Evolutionary conservation across 768 basidiomycete genomes (phyloP), one percentile per base, ranked within the genome.

Genomic region (Pleurotus sapidus): DNA sequence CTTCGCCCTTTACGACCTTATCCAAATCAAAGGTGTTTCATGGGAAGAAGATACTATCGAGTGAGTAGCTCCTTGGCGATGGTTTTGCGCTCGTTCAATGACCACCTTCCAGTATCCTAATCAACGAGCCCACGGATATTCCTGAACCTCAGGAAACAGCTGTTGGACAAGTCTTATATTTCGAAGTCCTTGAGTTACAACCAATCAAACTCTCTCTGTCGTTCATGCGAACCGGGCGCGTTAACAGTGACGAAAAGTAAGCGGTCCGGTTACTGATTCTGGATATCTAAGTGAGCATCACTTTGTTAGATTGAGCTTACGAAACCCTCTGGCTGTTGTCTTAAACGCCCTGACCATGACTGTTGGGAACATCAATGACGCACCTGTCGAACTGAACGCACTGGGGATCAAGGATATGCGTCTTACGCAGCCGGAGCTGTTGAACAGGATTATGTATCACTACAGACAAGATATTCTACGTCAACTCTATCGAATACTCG

Each of bases 301-400:
- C 50, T 5, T 30, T 53, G 20, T 25, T 34, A 91, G 89, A 70
- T 72, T 90, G 59, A 87, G 84, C 69, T 81, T 89, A 48, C 86
- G 89, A 47, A 98, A 98, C 66, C 97, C 97, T 2, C 72, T 98
- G 58, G 93, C 95, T 49, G 91, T 97, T 46, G 86, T 95, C 30
- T 76, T 99, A 58, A 97, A 98, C 66, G 95, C 94, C 1, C 73
- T 99, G 45, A 95, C 95, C 0, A 98, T 98, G 95, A 88, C 96
- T 0, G 78, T 98, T 23, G 97, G 97, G 5, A 99, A 98, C 65
- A 83, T 98, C 73, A 97, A 98, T 62, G 94, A 95, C 65, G 95
- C 97, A 0, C 91, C 93, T 15, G 81, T 99, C 45, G 91, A 92
- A 63, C 82, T 98, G 77, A 98, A 98, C 68, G 93, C 95, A 0